A percentile compares a stretch with the other conserved stretches of the same genome.
These are phyloP conservation scores for Apiospora arundinis DNA, from an alignment of 2,329 filamentous ascomycete genomes.

Conservation along the genomic window DNA sequence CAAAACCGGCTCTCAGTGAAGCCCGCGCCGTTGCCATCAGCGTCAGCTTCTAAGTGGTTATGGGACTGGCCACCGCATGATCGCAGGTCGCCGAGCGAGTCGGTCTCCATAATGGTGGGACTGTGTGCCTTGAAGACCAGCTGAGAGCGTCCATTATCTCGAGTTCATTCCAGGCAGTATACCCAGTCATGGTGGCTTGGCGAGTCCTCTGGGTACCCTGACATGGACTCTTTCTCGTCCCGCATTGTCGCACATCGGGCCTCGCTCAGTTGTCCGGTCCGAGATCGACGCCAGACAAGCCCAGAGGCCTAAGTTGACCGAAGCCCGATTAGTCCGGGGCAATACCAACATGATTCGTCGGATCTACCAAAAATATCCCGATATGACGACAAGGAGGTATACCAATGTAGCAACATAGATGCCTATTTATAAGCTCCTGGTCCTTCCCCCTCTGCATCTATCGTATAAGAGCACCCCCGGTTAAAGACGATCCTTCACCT, in stretches of 20 bases:
- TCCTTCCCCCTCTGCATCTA: not conserved
- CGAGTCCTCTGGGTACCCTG: not conserved
- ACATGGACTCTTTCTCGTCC: not conserved
- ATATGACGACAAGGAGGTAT: not conserved
- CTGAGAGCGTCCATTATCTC: not conserved
- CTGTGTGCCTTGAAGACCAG: not conserved
- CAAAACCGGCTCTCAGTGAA: too few relatives aligned
- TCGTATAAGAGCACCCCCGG: not conserved
- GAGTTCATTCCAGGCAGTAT: not conserved
- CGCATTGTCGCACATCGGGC: not conserved
- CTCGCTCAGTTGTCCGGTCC: constrained; percentile 2
- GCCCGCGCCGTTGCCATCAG: not conserved
- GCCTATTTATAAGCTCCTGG: not conserved
- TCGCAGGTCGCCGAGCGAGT: not conserved
- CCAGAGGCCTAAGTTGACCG: not conserved
- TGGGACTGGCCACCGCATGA: not conserved
- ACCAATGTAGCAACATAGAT: not conserved
- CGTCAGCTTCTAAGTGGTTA: not conserved
- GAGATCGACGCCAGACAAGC: not conserved
- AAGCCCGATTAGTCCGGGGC: not conserved
- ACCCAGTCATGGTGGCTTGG: not conserved
- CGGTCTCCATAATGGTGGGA: not conserved
- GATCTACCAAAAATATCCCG: not conserved
- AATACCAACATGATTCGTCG: not conserved
- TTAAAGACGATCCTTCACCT: not conserved